Percentiles rank a stretch among this genome's conserved stretches.
Evolutionary conservation across 2,329 filamentous ascomycete genomes (phyloP).

Genomic region (Ascosphaera acerosa): DNA sequence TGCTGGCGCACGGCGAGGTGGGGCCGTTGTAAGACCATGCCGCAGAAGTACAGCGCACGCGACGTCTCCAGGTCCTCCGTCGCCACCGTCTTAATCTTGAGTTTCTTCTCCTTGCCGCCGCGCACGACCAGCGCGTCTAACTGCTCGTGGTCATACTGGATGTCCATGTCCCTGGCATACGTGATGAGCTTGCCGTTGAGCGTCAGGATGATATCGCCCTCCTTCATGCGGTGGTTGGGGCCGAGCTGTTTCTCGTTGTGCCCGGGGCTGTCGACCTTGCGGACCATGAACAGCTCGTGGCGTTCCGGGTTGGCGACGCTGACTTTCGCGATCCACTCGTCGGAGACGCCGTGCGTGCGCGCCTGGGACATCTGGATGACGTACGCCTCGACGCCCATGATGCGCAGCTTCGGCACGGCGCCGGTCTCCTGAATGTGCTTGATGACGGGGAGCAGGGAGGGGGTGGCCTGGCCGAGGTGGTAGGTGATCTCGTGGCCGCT

Average conservation of each 20-base stretch:
- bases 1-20: conserved; percentile 94
- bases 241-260: conserved; percentile 10
- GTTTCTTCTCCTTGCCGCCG: conserved; percentile 49
- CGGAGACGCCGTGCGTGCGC: conserved; percentile 85
- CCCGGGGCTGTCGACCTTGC: conserved; percentile 42
- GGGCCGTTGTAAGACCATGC: conserved; percentile 73
- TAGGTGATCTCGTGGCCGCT: conserved; percentile 85
- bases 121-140: conserved; percentile 73
- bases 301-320: conserved; percentile 69
- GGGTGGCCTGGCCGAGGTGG: conserved; percentile 73
- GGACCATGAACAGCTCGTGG: conserved; percentile 95
- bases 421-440: conserved; percentile 53
- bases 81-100: conserved; percentile 62
- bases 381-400: conserved; percentile 82
- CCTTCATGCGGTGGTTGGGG: conserved; percentile 37
- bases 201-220: conserved; percentile 80
- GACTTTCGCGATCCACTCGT: conserved; percentile 86
- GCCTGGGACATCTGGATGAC: conserved; percentile 94
- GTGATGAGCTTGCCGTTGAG: conserved; percentile 85
- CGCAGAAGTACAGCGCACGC: conserved; percentile 80
- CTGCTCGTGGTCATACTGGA: conserved; percentile 77
- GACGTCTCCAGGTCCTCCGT: conserved; percentile 84
- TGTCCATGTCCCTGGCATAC: conserved; percentile 69
- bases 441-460: conserved; percentile 70
- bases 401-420: conserved; percentile 54